Base-by-base conservation (phyloP, 2,329 filamentous ascomycete genomes). In the Penicillium glabrum region DNA sequence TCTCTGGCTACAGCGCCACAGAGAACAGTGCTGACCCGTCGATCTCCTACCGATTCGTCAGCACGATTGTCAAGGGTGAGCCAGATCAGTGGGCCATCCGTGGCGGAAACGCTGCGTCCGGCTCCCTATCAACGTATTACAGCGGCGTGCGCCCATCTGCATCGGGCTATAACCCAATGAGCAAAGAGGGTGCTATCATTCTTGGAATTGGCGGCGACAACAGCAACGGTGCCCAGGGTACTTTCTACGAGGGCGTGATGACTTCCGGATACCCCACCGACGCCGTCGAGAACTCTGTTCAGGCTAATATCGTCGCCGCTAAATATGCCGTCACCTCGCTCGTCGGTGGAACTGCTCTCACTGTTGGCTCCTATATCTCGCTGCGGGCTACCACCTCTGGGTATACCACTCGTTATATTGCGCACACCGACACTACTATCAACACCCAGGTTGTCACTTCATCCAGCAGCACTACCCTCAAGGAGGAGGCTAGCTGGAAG, bases 171-270 rank as follows among this genome's bases (percentile, higher is more conserved):
- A 82, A 86, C 67, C 72, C 81, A 0, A 89, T 88, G 86, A 76
- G 65, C 61, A 87, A 88, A 61, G 85, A 89, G 66, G 86, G 86
- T 13, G 81, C 85, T 54, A 86, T 89, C 45, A 80, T 88, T 56
- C 83, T 88, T n/a, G 86, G 86, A n/a, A 87, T 88, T 53, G 86
- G 86, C n/a, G 86, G 86, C 8, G 86, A 88, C 63, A 89, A 86
- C 73, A 86, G 83, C 66, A 74, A 76, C 62, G 65, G 81, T 46
- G 85, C 78, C 0, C 83, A 86, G 66, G 85, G 86, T 26, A 87
- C 85, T 0, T 86, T 86, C 65, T 86, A 88, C 69, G 86, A 88
- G 71, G 86, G 85, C 24, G 84, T 82, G 24, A 86, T 88, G 83
- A 87, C 84, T 14, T 72, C 77, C 0, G 84, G 84, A 1, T 88